Percentiles rank a stretch among this genome's conserved stretches.
These are phyloP conservation scores for maize (Zea mays) DNA, from an alignment of 176 grass and related monocot species.

Conservation along the genomic window DNA sequence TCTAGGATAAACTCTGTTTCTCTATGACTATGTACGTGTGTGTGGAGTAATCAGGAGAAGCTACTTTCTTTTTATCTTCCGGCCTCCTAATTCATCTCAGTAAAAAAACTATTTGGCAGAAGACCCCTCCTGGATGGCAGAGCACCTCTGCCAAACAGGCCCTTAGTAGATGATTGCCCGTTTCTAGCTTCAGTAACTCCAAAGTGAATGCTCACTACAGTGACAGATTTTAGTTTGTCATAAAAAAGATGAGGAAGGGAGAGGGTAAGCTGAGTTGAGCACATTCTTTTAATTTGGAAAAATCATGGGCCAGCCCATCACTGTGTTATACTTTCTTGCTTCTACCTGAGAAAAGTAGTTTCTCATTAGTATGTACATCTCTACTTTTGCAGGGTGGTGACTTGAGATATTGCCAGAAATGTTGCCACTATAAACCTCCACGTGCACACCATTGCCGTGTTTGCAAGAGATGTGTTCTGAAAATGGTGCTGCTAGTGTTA, in stretches of 20 bases:
- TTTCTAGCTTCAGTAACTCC: neutral
- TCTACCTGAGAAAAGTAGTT: neutral
- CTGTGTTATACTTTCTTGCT: neutral
- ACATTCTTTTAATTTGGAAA: neutral
- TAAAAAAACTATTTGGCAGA: neutral
- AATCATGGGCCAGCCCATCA: neutral
- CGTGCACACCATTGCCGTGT: conserved; percentile 87
- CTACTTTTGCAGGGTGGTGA: conserved; percentile 71
- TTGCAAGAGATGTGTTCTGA: conserved; percentile 98
- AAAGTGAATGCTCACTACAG: neutral
- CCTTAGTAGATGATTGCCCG: neutral
- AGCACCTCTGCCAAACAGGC: neutral
- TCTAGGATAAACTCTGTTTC: neutral
- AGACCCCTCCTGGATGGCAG: neutral
- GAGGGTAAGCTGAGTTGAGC: neutral
- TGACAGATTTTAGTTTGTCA: neutral
- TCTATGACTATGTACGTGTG: neutral
- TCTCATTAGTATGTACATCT: neutral
- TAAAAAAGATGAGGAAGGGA: neutral
- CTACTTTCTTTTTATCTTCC: neutral
- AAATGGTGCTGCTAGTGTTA: conserved; percentile 60
- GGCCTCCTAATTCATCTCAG: neutral
- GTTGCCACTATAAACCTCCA: conserved; percentile 87
- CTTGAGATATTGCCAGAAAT: conserved; percentile 97
- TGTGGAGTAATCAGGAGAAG: neutral